Evolutionary conservation across 352 stramenopile genomes (phyloP).

Genomic region (Globisporangium paddicum): DNA sequence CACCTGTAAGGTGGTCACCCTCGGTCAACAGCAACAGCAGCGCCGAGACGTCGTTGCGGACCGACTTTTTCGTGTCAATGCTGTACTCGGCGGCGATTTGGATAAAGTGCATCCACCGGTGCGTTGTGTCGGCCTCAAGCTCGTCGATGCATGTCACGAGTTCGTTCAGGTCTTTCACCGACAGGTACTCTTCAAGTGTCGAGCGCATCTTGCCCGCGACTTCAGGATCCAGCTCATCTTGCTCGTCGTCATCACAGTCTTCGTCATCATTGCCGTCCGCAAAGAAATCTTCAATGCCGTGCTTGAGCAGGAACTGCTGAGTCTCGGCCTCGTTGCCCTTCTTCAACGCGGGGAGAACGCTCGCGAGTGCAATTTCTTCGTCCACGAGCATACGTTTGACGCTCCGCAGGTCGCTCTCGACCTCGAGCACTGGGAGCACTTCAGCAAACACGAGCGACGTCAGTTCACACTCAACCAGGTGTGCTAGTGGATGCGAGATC

Average conservation of each 20-base stretch:
- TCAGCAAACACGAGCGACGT: conserved; percentile 69
- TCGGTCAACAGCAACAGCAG: conserved; percentile 41
- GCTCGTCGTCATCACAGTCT: conserved; percentile 29
- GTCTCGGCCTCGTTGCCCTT: conserved; percentile 38
- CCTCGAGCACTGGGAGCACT: conserved; percentile 65
- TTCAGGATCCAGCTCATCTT: conserved; percentile 60
- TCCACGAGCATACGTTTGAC: conserved; percentile 76
- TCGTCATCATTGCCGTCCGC: conserved; percentile 31
- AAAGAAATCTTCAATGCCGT: conserved; percentile 69
- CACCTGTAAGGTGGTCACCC: conserved; percentile 31
- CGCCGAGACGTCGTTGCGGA: conserved; percentile 38
- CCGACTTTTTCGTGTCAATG: conserved; percentile 44
- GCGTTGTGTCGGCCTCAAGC: conserved; percentile 20
- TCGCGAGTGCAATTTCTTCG: conserved; percentile 62
- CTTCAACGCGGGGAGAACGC: conserved; percentile 38
- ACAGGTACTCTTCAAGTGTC: conserved; percentile 76
- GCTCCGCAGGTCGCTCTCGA: conserved; percentile 54
- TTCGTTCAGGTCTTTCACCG: conserved; percentile 68
- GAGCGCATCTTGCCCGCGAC: conserved; percentile 56
- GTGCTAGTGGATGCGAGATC: conserved; percentile 43
- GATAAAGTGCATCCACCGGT: conserved; percentile 69
- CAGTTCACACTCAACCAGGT: conserved; percentile 58
- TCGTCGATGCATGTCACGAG: conserved; percentile 75
- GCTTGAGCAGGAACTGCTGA: conserved; percentile 51
- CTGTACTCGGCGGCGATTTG: conserved; percentile 39